Evolutionary conservation across 2,329 filamentous ascomycete genomes (phyloP).

Genomic region (Gnomoniopsis smithogilvyi): DNA sequence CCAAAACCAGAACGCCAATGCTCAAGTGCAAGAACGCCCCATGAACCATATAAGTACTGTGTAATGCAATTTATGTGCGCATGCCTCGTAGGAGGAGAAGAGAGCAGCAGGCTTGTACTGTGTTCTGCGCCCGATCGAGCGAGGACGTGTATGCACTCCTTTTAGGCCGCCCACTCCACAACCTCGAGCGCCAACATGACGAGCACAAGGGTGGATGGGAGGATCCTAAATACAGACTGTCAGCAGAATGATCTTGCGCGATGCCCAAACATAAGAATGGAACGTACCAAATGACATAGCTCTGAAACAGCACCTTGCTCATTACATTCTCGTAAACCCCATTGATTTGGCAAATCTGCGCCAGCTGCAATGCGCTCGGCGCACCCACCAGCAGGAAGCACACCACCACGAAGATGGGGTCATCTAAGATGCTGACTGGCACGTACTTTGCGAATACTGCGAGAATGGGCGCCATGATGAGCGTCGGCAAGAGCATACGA

Average conservation of each 20-base stretch:
- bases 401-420: conserved; percentile 97
- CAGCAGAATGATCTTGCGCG: conserved; percentile 21
- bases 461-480: conserved; percentile 88
- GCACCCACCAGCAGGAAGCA: conserved; percentile 95
- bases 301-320: conserved; percentile 90
- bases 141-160: background rate
- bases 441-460: conserved; percentile 87
- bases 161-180: conserved; percentile 72
- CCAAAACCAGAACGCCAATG: background rate
- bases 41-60: background rate
- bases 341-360: conserved; percentile 98
- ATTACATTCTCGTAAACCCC: conserved; percentile 93
- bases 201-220: conserved; percentile 85
- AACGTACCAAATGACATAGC: conserved; percentile 87
- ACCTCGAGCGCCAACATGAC: conserved; percentile 92
- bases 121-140: background rate
- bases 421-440: conserved; percentile 89
- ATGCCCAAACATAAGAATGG: background rate
- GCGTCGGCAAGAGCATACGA: conserved; percentile 87
- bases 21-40: background rate
- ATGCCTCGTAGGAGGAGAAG: background rate
- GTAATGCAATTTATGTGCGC: background rate
- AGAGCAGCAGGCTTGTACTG: background rate
- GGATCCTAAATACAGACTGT: conserved; percentile 58
- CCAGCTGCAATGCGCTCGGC: conserved; percentile 87